Evolutionary conservation across 2,329 filamentous ascomycete species (phyloP), one percentile per base, ranked within the genome.

Genomic region (Fusarium clavum): DNA sequence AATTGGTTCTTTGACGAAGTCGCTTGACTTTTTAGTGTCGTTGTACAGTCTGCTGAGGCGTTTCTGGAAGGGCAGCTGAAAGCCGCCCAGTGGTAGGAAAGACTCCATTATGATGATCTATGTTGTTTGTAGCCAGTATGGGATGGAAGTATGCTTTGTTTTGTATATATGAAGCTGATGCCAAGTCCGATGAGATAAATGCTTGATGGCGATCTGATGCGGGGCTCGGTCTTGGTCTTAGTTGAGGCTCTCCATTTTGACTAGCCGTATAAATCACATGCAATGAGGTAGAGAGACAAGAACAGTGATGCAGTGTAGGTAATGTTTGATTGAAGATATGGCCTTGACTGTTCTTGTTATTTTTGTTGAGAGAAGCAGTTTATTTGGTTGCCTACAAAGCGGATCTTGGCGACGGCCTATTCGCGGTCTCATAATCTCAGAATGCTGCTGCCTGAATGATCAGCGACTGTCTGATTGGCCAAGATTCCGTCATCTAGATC

Each of bases 11-110:
- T 87, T 90, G 77, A 92, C 89, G 70, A 92, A 92, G 78, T 92
- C 90, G 77, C 88, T 91, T 27, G 90, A 92, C 73, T 89, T 91
- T 77, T 94, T 94, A 61, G 92, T 93, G 81, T 94, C 92, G 72
- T 92, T 91, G 78, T 94, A 94, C 61, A 94, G 87, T 74, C 91
- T 86, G 71, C 90, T 92, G 20, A 93, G 84, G 57, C 88, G 86
- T 64, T 87, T 85, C 77, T 89, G 87, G 63, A 90, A 86, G 51
- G 88, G 85, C 78, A 87, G 79, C 79, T 86, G 83, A 66, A 87
- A 84, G 78, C 85, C 84, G 58, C 83, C 83, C 49, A 83, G 76
- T 12, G 85, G 83, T n/a, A 86, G 74, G 60, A 85, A 83, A 1
- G 84, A 84, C 60, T 85, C 85, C 86, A 87, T 88, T 67, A 64